These are phyloP conservation scores for Hemileccinum impolitum DNA, from an alignment of 768 basidiomycete species.

Conservation along the genomic window DNA sequence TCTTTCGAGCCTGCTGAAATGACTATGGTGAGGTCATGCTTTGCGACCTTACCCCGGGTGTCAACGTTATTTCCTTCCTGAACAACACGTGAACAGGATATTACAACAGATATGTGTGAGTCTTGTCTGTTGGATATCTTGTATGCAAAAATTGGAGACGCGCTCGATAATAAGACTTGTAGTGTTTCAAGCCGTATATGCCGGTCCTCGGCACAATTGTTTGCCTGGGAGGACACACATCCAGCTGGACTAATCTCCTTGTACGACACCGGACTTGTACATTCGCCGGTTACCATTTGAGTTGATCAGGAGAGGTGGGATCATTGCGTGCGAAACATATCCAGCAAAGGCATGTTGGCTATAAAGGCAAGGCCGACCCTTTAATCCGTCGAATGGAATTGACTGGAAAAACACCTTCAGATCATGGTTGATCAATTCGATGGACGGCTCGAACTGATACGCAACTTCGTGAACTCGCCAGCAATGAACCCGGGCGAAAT, in stretches of 20 bases:
- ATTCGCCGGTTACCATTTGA: neutral
- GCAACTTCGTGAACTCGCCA: constrained; percentile 14
- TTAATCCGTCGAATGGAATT: neutral
- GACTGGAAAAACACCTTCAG: neutral
- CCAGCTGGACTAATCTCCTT: neutral
- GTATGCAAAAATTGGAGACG: too few species aligned
- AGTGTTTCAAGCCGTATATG: neutral
- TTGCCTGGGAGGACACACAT: neutral
- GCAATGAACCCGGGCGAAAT: neutral
- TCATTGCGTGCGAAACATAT: neutral
- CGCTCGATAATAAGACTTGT: neutral
- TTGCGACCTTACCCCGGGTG: neutral
- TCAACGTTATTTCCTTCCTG: neutral
- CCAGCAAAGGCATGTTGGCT: neutral
- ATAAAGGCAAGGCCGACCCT: neutral
- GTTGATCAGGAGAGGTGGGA: neutral
- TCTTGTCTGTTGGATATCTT: neutral
- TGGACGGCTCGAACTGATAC: constrained; percentile 21
- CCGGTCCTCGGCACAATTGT: neutral
- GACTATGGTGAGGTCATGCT: neutral
- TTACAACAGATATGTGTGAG: neutral
- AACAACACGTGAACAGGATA: neutral
- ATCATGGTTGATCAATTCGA: neutral
- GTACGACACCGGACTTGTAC: neutral
- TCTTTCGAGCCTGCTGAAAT: neutral